Evolutionary conservation across 176 grass and related monocot genomes (phyloP).

Genomic region (Guadua angustifolia): DNA sequence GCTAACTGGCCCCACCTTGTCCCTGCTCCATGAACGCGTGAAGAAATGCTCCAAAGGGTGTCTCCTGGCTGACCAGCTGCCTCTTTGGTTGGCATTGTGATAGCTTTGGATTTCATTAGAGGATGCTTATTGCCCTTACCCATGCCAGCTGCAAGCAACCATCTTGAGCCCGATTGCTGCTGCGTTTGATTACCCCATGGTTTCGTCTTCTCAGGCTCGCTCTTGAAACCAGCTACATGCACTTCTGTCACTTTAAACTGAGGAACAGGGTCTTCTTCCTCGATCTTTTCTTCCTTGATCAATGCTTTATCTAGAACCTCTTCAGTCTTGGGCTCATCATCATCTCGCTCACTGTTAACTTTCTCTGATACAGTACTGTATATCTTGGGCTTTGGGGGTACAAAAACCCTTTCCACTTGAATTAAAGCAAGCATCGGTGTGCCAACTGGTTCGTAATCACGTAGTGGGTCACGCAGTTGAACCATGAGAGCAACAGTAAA

Average conservation of each 20-base stretch:
- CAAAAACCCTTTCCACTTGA: conserved; percentile 94
- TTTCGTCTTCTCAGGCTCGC: conserved; percentile 71
- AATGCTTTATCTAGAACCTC: conserved; percentile 51
- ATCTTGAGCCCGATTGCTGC: conserved; percentile 90
- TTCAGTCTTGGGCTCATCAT: conserved; percentile 65
- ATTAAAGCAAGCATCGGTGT: conserved; percentile 93
- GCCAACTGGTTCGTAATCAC: conserved; percentile 90
- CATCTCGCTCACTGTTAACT: conserved; percentile 63
- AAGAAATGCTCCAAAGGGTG: conserved; percentile 95
- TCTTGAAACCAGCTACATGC: conserved; percentile 91
- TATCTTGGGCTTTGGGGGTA: conserved; percentile 93
- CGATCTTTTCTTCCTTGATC: conserved; percentile 52
- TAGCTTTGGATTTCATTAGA: conserved; percentile 79
- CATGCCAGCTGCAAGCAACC: conserved; percentile 96
- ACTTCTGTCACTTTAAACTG: conserved; percentile 96
- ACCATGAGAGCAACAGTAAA: conserved; percentile 98
- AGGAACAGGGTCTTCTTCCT: conserved; percentile 58
- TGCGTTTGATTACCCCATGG: conserved; percentile 82
- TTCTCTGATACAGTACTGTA: conserved; percentile 64
- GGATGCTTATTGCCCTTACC: conserved; percentile 87
- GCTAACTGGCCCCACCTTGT: conserved; percentile 59
- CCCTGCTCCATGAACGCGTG: conserved; percentile 68
- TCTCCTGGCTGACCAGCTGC: conserved; percentile 59
- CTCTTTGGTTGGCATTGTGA: conserved; percentile 47
- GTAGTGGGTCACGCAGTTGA: conserved; percentile 82